Evolutionary conservation across 768 basidiomycete genomes (phyloP).

Genomic region (Kondoa malvinella): DNA sequence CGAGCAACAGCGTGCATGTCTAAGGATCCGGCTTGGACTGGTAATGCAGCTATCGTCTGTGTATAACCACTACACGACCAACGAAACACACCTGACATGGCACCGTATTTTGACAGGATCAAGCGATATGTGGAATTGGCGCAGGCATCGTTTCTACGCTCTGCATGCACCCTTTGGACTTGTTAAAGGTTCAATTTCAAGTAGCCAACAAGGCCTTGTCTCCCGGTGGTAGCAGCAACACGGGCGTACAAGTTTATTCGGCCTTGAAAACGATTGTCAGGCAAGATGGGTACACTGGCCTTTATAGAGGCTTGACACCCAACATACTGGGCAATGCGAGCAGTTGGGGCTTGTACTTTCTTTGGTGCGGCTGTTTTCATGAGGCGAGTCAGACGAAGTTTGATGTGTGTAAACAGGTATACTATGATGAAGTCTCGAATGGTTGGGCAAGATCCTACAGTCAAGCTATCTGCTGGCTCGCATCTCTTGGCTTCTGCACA

Average conservation of each 20-base stretch:
- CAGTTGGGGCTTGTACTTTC: conserved; percentile 95
- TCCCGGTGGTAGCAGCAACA: conserved; percentile 29
- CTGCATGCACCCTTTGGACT: conserved; percentile 92
- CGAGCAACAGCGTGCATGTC: background rate
- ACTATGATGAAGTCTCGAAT: conserved; percentile 78
- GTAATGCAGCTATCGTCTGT: background rate
- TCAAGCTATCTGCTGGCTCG: conserved; percentile 53
- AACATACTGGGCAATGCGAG: conserved; percentile 90
- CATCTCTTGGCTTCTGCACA: conserved; percentile 81
- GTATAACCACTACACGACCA: background rate
- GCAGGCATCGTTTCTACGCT: conserved; percentile 83
- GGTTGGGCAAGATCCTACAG: conserved; percentile 44
- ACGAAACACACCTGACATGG: background rate
- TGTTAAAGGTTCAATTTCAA: conserved; percentile 86
- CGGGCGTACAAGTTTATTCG: conserved; percentile 58
- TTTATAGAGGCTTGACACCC: conserved; percentile 75
- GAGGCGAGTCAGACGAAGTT: background rate
- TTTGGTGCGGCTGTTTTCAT: conserved; percentile 52
- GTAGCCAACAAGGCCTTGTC: conserved; percentile 51
- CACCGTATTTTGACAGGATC: conserved; percentile 46
- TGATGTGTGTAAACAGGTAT: conserved; percentile 44
- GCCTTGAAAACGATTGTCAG: conserved; percentile 56
- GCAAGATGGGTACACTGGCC: conserved; percentile 59
- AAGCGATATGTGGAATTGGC: conserved; percentile 81
- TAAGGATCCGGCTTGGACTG: background rate